Base-by-base conservation (phyloP, 2,329 filamentous ascomycete genomes). In the Ophidiomyces ophidiicola region DNA sequence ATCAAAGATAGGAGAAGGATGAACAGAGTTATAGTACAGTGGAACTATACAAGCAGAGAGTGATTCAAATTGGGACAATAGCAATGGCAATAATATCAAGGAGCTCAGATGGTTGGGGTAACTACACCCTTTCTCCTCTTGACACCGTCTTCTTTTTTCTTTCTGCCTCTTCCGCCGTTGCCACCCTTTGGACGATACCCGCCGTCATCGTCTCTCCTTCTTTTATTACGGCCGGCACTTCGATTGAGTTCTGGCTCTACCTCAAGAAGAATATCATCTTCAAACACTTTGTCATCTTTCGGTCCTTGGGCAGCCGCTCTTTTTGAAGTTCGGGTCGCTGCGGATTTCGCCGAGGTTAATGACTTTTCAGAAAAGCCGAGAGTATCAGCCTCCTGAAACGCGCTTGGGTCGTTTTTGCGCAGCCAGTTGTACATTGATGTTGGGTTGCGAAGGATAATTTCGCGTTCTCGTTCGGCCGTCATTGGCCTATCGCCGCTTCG, bases 381-480 rank as follows among this genome's bases (percentile, higher is more conserved):
- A 21, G 55, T 51, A 51, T 80, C 76, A 41, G 77, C 74, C 52
- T 86, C 82, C 57, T 93, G 81, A 64, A 93, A 87, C 34, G 86
- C 78, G 58, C 88, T 79, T 2, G 86, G 82, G 43, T 84, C 79
- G 59, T 94, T 72, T 55, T 84, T 78, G 46, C 84, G 75, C 8
- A 98, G 73, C 90, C 90, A 98, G 59, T 92, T 94, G 64, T 93
- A 92, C 2, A 94, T 87, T 43, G 83, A 92, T 29, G 85, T 82
- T 0, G 87, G 86, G 57, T 96, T 96, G 36, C 74, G 74, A 17
- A 85, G 60, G 19, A 71, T 68, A 35, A 71, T 56, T 41, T 73
- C 70, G 55, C 61, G 70, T 60, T 66, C 71, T 43, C 63, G 61
- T 40, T 76, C 69, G 30, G 69, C 58, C 37, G 75, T 66, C 3